These are phyloP conservation scores for Mallotus japonicus DNA, from an alignment of 441 rosid species.

Conservation along the genomic window DNA sequence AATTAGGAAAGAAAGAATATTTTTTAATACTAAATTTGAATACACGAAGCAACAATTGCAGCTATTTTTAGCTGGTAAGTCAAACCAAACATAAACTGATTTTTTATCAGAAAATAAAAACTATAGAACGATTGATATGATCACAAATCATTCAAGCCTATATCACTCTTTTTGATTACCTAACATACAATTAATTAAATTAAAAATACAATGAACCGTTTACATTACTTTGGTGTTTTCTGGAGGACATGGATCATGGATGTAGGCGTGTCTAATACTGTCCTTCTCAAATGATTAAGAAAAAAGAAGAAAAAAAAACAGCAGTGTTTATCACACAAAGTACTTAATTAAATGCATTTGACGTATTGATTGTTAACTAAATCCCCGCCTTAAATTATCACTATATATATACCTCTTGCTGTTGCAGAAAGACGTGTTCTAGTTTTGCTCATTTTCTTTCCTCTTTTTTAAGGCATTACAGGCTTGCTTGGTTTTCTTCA, in stretches of 20 bases:
- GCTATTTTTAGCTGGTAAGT: neutral
- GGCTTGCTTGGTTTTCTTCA: neutral
- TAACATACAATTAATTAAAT: slow-evolving; percentile 1
- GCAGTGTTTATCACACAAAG: neutral
- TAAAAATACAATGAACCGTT: neutral
- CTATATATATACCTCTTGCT: neutral
- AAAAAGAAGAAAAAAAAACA: neutral
- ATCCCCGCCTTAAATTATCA: neutral
- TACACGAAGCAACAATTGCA: neutral
- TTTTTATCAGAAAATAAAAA: neutral
- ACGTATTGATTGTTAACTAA: neutral
- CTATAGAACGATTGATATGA: neutral
- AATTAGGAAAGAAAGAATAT: too few relatives aligned
- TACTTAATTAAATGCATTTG: slow-evolving; percentile 9
- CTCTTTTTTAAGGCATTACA: neutral
- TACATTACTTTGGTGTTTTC: too few relatives aligned
- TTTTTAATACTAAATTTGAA: too few relatives aligned
- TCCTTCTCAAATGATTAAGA: slow-evolving; percentile 6
- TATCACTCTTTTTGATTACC: slow-evolving; percentile 3
- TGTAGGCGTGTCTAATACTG: neutral
- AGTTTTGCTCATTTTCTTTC: slow-evolving; percentile 17
- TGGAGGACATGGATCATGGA: too few relatives aligned
- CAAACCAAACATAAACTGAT: neutral
- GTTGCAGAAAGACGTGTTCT: slow-evolving; percentile 24
- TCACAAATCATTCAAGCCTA: neutral